phyloP scores from a whole-genome alignment of 1,139 yeast species.

The Hansenula lynferdii region DNA sequence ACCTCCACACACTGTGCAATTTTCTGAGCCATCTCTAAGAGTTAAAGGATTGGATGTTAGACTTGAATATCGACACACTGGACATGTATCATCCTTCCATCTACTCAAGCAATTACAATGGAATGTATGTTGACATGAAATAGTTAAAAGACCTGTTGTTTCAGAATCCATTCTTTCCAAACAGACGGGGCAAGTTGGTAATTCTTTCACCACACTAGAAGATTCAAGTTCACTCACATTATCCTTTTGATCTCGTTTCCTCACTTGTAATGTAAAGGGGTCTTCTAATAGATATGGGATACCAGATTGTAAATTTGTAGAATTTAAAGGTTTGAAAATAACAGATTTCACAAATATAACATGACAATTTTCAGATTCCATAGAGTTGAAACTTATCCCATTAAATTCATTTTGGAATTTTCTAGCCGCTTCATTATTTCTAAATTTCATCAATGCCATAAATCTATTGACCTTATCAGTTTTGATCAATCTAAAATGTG shows the following conservation, averaged over 20 bases:
- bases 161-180: slow-evolving; percentile 84
- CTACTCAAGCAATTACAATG: slow-evolving; percentile 86
- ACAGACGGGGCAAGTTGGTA: slow-evolving; percentile 94
- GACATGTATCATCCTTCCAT: slow-evolving; percentile 92
- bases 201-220: slow-evolving; percentile 39
- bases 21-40: slow-evolving; percentile 16
- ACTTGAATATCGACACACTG: slow-evolving; percentile 80
- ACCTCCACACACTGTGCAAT: slow-evolving; percentile 51
- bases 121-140: slow-evolving; percentile 91
- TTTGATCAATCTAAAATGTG: slow-evolving; percentile 70
- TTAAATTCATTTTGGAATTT: slow-evolving; percentile 62
- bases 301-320: slow-evolving; percentile 17
- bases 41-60: slow-evolving; percentile 19
- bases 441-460: slow-evolving; percentile 73
- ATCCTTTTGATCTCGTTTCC: slow-evolving; percentile 17
- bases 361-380: slow-evolving; percentile 88
- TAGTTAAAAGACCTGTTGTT: slow-evolving; percentile 78
- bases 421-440: slow-evolving; percentile 48
- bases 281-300: slow-evolving; percentile 71
- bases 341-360: slow-evolving; percentile 67
- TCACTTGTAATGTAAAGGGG: slow-evolving; percentile 51
- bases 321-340: slow-evolving; percentile 30
- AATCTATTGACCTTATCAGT: slow-evolving; percentile 67
- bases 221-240: slow-evolving; percentile 3
- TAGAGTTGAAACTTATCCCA: slow-evolving; percentile 74